Evolutionary conservation across 2,329 filamentous ascomycete species (phyloP), one percentile per base, ranked within the genome.

Genomic region (Aspergillus felis): DNA sequence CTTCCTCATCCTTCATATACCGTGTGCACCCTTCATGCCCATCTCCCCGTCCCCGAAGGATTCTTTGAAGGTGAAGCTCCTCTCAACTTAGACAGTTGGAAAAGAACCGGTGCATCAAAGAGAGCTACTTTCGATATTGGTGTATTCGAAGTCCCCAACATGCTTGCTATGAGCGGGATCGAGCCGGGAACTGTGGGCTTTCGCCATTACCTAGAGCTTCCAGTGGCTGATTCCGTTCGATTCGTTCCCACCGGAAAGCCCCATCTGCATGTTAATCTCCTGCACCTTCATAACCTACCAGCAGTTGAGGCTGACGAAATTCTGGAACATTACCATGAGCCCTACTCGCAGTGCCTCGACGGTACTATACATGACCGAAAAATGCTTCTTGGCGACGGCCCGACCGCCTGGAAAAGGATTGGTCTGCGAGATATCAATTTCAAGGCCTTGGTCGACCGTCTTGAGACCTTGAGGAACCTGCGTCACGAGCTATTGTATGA

Each of bases 61-160:
- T 71, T 62, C 14, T 55, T 67, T n/a, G 66, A 68, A 52, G 66
- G 66, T 1, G 64, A 68, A 2, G 65, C 67, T 1, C 70, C 69
- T 20, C 66, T 66, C 22, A 66, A 58, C 35, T 53, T 64, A 2
- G 58, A 60, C 25, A 58, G 64, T 53, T 68, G 65, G 68, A 63
- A 58, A 54, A 61, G 61, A 22, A 62, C 61, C 7, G 66, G 64
- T 35, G 65, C 66, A 3, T 59, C 61, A 12, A 77, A 69, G 59
- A 65, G 74, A 53, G 72, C 76, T 3, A 72, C 74, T 2, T 78
- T 78, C 55, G 76, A 79, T 46, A 61, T 78, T 2, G 76, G 76
- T 2, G 70, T 78, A 12, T 78, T 76, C 51, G 79, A 82, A 61
- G 69, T 79, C 1, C 79, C 79, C 0, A 81, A 78, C 56, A 81